Conservation (phyloP, 1,284 basidiomycete genomes). For the Cerioporus squamosus region DNA sequence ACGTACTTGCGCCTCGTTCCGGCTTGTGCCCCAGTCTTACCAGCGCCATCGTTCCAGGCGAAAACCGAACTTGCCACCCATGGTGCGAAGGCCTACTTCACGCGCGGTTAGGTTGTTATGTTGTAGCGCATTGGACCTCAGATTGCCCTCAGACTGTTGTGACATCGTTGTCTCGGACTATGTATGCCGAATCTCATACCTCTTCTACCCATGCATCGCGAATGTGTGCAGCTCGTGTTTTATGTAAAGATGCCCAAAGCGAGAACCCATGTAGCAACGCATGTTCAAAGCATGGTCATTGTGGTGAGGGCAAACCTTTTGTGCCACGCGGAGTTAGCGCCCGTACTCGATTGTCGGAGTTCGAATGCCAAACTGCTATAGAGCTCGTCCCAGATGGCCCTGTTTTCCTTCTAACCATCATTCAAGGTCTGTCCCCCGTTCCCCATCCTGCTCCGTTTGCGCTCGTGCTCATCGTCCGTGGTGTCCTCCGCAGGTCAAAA, state of each 20-base stretch:
- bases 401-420: conserved; percentile 46
- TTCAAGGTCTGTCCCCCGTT: conserved; percentile 42
- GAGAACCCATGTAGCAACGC: conserved; percentile 10
- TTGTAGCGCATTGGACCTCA: background rate
- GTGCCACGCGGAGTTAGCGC: conserved; percentile 19
- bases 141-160: conserved; percentile 5
- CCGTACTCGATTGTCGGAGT: conserved; percentile 37
- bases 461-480: conserved; percentile 17
- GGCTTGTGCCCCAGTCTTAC: conserved; percentile 14
- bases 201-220: background rate
- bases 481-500: conserved; percentile 36
- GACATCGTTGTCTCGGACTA: conserved; percentile 14
- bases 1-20: conserved; percentile 26
- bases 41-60: conserved; percentile 54
- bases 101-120: conserved; percentile 57
- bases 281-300: conserved; percentile 14
- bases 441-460: conserved; percentile 7
- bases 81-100: conserved; percentile 89
- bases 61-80: conserved; percentile 85
- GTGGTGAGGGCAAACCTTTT: conserved; percentile 7
- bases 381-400: conserved; percentile 26
- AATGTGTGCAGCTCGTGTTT: background rate
- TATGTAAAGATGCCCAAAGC: conserved; percentile 5
- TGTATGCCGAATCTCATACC: conserved; percentile 5
- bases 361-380: conserved; percentile 33